Percentiles rank a stretch among this genome's conserved stretches.
Conservation (phyloP, 208 protist species). For the Trypanosoma rangeli region DNA sequence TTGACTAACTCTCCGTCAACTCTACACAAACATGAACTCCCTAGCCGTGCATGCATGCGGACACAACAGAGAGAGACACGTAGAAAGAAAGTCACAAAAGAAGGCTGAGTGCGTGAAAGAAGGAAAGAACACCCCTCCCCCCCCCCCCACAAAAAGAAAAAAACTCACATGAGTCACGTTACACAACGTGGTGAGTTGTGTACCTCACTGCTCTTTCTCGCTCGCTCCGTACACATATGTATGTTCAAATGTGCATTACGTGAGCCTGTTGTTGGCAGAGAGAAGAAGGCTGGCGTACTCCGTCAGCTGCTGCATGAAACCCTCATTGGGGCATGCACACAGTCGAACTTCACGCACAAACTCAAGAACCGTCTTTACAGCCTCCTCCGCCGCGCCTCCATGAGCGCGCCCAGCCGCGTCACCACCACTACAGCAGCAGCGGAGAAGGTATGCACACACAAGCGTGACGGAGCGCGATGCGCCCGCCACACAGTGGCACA, state of each 20-base stretch:
- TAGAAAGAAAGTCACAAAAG: not conserved
- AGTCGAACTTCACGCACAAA: slow-evolving; percentile 34
- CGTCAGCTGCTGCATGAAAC: slow-evolving; percentile 29
- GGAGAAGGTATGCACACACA: slow-evolving; percentile 61
- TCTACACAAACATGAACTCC: not conserved
- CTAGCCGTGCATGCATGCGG: not conserved
- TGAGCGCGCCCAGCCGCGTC: not conserved
- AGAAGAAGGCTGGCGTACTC: slow-evolving; percentile 21
- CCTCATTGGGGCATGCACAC: slow-evolving; percentile 34
- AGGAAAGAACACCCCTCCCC: not conserved
- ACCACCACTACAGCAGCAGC: slow-evolving; percentile 34
- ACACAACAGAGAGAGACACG: not conserved
- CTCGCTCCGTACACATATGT: slow-evolving; percentile 2
- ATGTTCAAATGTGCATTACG: not conserved
- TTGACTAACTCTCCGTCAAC: no score
- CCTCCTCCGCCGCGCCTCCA: not conserved
- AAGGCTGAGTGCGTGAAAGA: not conserved
- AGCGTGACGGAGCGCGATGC: slow-evolving; percentile 65
- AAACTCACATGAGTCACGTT: not conserved
- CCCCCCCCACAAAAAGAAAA: not conserved
- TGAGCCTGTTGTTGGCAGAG: not conserved
- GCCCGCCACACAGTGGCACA: slow-evolving; percentile 75
- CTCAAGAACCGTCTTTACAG: slow-evolving; percentile 23
- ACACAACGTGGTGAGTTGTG: not conserved
- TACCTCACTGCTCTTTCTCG: not conserved